Conservation (phyloP, 352 stramenopile genomes). For the Blastocystis hominis region DNA sequence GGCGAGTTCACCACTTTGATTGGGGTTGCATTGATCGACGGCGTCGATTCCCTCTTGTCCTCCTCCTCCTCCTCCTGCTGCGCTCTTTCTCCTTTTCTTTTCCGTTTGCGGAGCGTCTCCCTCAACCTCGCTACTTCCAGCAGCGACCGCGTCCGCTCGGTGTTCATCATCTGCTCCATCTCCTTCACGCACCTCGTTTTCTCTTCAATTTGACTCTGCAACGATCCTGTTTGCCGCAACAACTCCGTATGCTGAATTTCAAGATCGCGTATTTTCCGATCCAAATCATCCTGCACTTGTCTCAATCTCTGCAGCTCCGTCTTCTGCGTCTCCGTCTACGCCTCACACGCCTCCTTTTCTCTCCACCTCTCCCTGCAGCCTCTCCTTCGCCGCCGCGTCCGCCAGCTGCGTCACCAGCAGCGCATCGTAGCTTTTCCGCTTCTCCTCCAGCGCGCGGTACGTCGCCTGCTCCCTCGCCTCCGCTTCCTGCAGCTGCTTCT, state of each 20-base stretch:
- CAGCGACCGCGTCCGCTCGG: slow-evolving; percentile 12
- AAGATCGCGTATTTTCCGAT: background rate
- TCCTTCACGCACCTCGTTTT: background rate
- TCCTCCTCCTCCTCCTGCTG: background rate
- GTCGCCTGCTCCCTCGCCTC: background rate
- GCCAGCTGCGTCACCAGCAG: slow-evolving; percentile 19
- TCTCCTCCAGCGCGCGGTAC: slow-evolving; percentile 16
- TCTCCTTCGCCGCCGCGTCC: background rate
- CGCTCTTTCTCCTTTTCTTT: background rate
- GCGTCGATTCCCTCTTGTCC: background rate
- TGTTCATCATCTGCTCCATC: slow-evolving; percentile 24
- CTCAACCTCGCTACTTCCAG: background rate
- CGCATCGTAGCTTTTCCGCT: background rate
- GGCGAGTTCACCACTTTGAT: slow-evolving; percentile 18
- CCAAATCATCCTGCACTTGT: background rate
- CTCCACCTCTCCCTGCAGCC: background rate
- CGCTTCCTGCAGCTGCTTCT: slow-evolving; percentile 20
- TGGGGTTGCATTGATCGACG: slow-evolving; percentile 31
- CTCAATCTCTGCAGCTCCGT: background rate
- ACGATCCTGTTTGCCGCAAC: background rate
- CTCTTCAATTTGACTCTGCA: slow-evolving; percentile 7
- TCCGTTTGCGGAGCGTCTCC: background rate
- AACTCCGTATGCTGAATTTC: background rate
- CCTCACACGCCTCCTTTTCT: background rate
- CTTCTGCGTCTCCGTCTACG: background rate